Evolutionary conservation across 2,329 filamentous ascomycete genomes (phyloP).

Genomic region (Penicillium glabrum): DNA sequence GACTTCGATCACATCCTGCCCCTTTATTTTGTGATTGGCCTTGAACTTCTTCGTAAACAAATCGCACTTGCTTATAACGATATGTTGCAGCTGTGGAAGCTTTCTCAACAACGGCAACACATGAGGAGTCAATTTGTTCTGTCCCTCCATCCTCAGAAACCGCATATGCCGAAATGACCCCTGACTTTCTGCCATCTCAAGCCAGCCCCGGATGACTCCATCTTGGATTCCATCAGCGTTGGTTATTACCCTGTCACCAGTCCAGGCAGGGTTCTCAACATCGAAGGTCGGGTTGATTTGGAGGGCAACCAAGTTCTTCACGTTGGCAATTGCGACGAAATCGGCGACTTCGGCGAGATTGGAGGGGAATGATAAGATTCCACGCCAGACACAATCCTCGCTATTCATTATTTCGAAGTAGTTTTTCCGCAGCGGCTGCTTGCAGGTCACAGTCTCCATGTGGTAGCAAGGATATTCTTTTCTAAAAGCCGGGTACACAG

Average conservation of each 20-base stretch:
- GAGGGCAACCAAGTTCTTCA: slow-evolving; percentile 43
- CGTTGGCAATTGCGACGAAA: slow-evolving; percentile 37
- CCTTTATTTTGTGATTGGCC: not conserved
- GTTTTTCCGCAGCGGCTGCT: slow-evolving; percentile 27
- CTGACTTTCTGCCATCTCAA: slow-evolving; percentile 33
- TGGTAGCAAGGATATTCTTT: slow-evolving; percentile 27
- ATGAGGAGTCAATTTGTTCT: slow-evolving; percentile 30
- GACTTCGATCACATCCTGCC: not conserved
- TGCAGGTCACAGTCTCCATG: slow-evolving; percentile 30
- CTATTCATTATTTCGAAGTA: slow-evolving; percentile 39
- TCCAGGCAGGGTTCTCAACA: not conserved
- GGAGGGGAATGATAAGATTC: slow-evolving; percentile 35
- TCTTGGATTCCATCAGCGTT: slow-evolving; percentile 29
- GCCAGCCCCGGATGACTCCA: slow-evolving; percentile 43
- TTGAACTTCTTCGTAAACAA: not conserved
- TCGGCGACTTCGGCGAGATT: slow-evolving; percentile 33
- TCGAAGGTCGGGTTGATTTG: slow-evolving; percentile 26
- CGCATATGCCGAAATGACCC: slow-evolving; percentile 40
- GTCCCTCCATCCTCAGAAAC: slow-evolving; percentile 35
- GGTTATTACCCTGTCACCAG: not conserved
- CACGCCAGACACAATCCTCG: slow-evolving; percentile 33
- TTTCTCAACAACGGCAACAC: slow-evolving; percentile 34
- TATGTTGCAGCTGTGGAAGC: slow-evolving; percentile 37
- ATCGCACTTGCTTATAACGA: slow-evolving; percentile 35
- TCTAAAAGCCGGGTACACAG: slow-evolving; percentile 37